These are phyloP conservation scores for Astrocystis sublimbata DNA, from an alignment of 495 filamentous ascomycete genomes.

Conservation along the genomic window DNA sequence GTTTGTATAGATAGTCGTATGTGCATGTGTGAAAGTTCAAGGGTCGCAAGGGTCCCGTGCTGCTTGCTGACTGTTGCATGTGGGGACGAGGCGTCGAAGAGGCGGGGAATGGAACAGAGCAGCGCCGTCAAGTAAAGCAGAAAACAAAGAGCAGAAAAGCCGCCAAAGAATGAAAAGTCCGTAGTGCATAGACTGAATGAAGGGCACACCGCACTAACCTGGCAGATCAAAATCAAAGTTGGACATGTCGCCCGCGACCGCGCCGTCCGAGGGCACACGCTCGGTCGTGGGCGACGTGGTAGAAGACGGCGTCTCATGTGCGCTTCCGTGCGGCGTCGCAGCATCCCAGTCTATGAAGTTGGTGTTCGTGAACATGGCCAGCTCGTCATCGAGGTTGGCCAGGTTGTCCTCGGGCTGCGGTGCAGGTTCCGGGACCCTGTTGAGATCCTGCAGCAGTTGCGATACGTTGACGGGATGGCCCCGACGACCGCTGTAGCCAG, in stretches of 20 bases:
- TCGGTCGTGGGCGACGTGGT: conserved; percentile 40
- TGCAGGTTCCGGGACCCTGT: conserved; percentile 67
- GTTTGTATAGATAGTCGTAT: background rate
- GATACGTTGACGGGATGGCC: conserved; percentile 73
- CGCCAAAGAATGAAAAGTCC: conserved; percentile 3
- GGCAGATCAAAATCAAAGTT: conserved; percentile 36
- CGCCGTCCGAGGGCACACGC: conserved; percentile 27
- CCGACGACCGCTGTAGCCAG: conserved; percentile 62
- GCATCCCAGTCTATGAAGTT: conserved; percentile 90
- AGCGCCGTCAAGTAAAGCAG: background rate
- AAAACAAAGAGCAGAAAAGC: too few species aligned
- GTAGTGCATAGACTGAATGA: conserved; percentile 4
- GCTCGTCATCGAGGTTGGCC: conserved; percentile 63
- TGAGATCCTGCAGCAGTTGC: conserved; percentile 84
- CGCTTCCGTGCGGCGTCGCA: conserved; percentile 44
- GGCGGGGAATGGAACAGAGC: conserved; percentile 1
- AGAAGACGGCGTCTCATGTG: conserved; percentile 30
- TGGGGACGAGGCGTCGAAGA: background rate
- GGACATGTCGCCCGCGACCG: conserved; percentile 38
- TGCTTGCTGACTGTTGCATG: conserved; percentile 10
- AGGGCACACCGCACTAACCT: conserved; percentile 32
- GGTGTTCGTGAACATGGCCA: conserved; percentile 89
- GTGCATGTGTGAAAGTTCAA: background rate
- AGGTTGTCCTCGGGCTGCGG: conserved; percentile 61
- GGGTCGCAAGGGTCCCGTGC: background rate